These are phyloP conservation scores for Pseudopyrenochaeta lycopersici DNA, from an alignment of 2,329 filamentous ascomycete species.

Conservation along the genomic window DNA sequence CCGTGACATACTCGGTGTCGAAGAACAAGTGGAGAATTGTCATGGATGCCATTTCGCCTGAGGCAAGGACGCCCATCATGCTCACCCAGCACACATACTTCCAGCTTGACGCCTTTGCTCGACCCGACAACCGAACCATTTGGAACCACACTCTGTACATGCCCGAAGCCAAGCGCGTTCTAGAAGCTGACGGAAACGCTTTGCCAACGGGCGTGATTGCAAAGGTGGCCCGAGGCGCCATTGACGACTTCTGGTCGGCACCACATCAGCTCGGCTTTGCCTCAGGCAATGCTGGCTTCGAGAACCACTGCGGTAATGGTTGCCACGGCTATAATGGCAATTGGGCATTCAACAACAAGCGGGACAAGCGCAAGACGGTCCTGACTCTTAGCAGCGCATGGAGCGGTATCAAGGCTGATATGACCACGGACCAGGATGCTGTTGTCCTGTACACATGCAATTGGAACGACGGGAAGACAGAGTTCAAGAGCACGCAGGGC, in stretches of 20 bases:
- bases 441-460: slow-evolving; percentile 47
- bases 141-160: slow-evolving; percentile 47
- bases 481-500: slow-evolving; percentile 46
- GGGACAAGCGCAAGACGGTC: slow-evolving; percentile 31
- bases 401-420: slow-evolving; percentile 44
- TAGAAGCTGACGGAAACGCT: slow-evolving; percentile 37
- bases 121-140: slow-evolving; percentile 39
- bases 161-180: slow-evolving; percentile 38
- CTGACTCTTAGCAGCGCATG: slow-evolving; percentile 39
- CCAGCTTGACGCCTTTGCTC: slow-evolving; percentile 45
- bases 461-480: slow-evolving; percentile 47
- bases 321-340: slow-evolving; percentile 47
- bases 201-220: slow-evolving; percentile 45
- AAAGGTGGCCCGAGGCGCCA: slow-evolving; percentile 29
- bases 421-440: slow-evolving; percentile 43
- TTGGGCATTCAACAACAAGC: slow-evolving; percentile 39
- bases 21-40: slow-evolving; percentile 46
- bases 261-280: slow-evolving; percentile 45
- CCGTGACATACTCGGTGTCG: slow-evolving; percentile 41
- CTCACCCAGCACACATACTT: slow-evolving; percentile 49
- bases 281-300: slow-evolving; percentile 32
- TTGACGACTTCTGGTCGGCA: slow-evolving; percentile 43
- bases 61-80: slow-evolving; percentile 41
- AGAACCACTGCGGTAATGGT: slow-evolving; percentile 43
- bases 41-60: slow-evolving; percentile 40